A percentile compares a stretch with the other conserved stretches of the same genome.
phyloP scores from a whole-genome alignment of 164 flowering plant genomes.

The Aristolochia contorta region DNA sequence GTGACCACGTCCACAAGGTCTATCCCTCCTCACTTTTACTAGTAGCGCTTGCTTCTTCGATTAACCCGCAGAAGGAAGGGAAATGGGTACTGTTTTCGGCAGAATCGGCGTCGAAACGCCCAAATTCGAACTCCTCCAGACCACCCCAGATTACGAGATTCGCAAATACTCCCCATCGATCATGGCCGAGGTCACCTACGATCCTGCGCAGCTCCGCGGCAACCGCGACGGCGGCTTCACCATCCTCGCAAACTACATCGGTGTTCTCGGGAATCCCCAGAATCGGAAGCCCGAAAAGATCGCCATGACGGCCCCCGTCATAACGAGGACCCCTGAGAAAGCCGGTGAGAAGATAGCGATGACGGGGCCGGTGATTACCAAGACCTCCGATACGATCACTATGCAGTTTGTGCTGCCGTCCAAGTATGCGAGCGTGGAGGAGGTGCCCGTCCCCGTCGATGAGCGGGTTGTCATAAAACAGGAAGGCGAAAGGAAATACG shows the following conservation, averaged over 20 bases:
- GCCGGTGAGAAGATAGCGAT: conserved; percentile 46
- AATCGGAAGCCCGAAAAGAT: conserved; percentile 66
- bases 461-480: conserved; percentile 79
- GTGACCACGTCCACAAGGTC: conserved; percentile 13
- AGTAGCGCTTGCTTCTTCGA: background rate
- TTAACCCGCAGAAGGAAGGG: too few species aligned
- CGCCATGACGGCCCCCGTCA: conserved; percentile 86
- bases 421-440: conserved; percentile 56
- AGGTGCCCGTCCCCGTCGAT: conserved; percentile 69
- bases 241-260: conserved; percentile 70
- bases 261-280: conserved; percentile 66
- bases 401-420: conserved; percentile 73
- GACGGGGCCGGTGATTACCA: conserved; percentile 70
- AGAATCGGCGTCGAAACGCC: conserved; percentile 73
- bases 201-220: conserved; percentile 50
- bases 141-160: conserved; percentile 58
- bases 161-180: conserved; percentile 60
- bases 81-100: conserved; percentile 69
- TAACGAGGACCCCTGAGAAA: conserved; percentile 26
- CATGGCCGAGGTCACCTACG: conserved; percentile 59
- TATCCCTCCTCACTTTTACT: background rate
- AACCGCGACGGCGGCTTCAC: conserved; percentile 66
- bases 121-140: conserved; percentile 42
- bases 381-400: conserved; percentile 27
- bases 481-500: conserved; percentile 66